Conservation (phyloP, 306 rosid species). For the Astragalus membranaceus region DNA sequence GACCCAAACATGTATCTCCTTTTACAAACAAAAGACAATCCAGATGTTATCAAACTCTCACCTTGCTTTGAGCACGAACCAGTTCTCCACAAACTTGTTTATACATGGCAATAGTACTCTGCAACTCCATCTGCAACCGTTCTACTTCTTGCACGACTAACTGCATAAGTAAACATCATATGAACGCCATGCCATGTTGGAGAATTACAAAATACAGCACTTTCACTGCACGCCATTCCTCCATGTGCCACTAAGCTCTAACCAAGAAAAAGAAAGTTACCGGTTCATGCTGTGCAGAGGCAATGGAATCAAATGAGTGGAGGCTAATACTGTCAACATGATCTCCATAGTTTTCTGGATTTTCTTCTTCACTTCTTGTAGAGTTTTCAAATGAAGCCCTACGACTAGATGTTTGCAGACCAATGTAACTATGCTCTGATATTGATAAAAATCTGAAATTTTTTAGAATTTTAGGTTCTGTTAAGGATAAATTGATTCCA, state of each 20-base stretch:
- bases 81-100: conserved; percentile 70
- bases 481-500: conserved; percentile 23
- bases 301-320: conserved; percentile 30
- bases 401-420: conserved; percentile 33
- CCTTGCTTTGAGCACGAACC: conserved; percentile 69
- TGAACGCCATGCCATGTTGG: conserved; percentile 4
- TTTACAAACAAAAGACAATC: conserved; percentile 12
- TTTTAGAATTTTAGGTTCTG: conserved; percentile 23
- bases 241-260: background rate
- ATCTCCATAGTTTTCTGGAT: conserved; percentile 27
- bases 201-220: background rate
- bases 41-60: conserved; percentile 31
- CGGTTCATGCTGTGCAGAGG: conserved; percentile 46
- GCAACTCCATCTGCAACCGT: conserved; percentile 65
- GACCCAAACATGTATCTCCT: background rate
- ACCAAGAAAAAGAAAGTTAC: conserved; percentile 25
- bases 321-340: conserved; percentile 31
- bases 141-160: conserved; percentile 50
- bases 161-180: conserved; percentile 30
- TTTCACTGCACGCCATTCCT: background rate
- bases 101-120: conserved; percentile 65
- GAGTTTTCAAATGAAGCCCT: conserved; percentile 21
- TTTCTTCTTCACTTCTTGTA: conserved; percentile 29
- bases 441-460: conserved; percentile 36
- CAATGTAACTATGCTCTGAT: conserved; percentile 40